These are phyloP conservation scores for Phaseolus lunatus DNA, from an alignment of 306 rosid species.

Conservation along the genomic window DNA sequence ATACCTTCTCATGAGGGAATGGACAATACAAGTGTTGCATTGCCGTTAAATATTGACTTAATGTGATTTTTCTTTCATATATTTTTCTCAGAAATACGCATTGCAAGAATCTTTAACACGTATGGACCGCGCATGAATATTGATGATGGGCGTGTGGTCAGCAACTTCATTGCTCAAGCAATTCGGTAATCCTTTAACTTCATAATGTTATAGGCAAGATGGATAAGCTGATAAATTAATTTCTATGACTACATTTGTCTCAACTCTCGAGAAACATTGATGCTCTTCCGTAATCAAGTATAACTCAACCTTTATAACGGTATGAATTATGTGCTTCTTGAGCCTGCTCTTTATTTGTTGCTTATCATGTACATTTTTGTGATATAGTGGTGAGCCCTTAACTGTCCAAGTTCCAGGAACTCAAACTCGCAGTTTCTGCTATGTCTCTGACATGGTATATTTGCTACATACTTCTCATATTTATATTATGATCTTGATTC, in stretches of 20 bases:
- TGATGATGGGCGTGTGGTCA: constrained; percentile 95
- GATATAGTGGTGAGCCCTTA: constrained; percentile 73
- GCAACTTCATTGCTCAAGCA: constrained; percentile 96
- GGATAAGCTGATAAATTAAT: neutral
- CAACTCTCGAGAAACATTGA: neutral
- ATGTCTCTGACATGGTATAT: constrained; percentile 79
- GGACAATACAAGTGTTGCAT: neutral
- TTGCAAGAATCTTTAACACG: constrained; percentile 94
- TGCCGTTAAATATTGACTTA: neutral
- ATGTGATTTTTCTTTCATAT: constrained; percentile 6
- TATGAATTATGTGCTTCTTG: neutral
- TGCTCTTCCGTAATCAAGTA: constrained; percentile 11
- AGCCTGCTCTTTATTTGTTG: neutral
- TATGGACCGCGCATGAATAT: constrained; percentile 96
- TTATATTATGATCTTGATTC: constrained; percentile 13
- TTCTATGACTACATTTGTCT: constrained; percentile 7
- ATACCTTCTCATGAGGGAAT: neutral
- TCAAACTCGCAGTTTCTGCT: constrained; percentile 89
- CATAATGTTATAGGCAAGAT: constrained; percentile 13
- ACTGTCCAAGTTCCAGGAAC: constrained; percentile 85
- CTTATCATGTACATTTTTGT: constrained; percentile 23
- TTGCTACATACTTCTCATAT: constrained; percentile 2
- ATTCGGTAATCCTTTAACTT: constrained; percentile 66
- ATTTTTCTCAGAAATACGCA: constrained; percentile 69
- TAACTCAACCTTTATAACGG: neutral